phyloP scores from a whole-genome alignment of 176 grass and related monocot genomes.

The Zizania latifolia region DNA sequence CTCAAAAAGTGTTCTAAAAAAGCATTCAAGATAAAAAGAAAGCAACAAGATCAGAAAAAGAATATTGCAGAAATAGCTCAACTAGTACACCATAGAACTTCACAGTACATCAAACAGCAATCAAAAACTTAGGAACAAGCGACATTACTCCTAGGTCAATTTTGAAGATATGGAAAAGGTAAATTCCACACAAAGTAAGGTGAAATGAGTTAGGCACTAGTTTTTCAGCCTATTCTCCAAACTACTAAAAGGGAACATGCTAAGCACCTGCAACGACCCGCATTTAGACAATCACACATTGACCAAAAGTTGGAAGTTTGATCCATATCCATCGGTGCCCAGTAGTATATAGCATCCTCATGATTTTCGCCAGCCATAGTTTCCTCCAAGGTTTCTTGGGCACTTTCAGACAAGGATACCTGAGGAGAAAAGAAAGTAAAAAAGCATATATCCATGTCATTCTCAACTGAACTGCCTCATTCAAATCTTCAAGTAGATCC shows the following conservation, averaged over 20 bases:
- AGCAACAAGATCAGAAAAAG: conserved; percentile 9
- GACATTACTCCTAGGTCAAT: not conserved
- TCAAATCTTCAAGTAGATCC: not conserved
- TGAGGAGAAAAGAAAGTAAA: conserved; percentile 25
- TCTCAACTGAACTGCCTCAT: not conserved
- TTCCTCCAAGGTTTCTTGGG: conserved; percentile 66
- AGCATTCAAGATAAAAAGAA: conserved; percentile 25
- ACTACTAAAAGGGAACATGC: conserved; percentile 6
- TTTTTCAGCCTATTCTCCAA: not conserved
- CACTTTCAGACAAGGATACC: conserved; percentile 82
- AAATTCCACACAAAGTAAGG: not conserved
- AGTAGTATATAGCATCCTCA: conserved; percentile 83
- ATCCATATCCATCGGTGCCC: conserved; percentile 49
- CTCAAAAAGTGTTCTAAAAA: conserved; percentile 71
- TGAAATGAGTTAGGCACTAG: not conserved
- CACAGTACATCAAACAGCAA: conserved; percentile 6
- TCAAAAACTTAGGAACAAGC: not conserved
- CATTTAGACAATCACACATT: conserved; percentile 71
- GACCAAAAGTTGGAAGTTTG: conserved; percentile 76
- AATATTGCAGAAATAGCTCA: conserved; percentile 13
- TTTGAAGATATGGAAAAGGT: conserved; percentile 3
- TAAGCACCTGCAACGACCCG: conserved; percentile 78
- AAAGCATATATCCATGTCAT: conserved; percentile 4
- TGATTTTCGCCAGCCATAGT: conserved; percentile 47
- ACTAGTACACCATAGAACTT: not conserved